These are phyloP conservation scores for Immersiporthe knoxdaviesiana DNA, from an alignment of 2,329 filamentous ascomycete genomes.

Conservation along the genomic window DNA sequence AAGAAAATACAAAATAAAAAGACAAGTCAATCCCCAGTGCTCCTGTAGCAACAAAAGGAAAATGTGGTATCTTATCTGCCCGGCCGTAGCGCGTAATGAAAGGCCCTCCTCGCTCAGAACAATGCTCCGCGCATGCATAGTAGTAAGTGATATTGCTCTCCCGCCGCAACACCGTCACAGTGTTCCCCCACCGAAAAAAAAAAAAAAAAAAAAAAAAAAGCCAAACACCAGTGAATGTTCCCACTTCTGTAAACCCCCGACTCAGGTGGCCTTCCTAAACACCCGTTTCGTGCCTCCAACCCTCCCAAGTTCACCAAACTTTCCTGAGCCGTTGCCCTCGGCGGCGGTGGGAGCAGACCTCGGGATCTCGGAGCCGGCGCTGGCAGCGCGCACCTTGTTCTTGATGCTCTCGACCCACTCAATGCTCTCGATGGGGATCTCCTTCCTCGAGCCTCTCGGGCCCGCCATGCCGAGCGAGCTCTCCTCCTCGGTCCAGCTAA, in stretches of 20 bases:
- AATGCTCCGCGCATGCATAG: neutral
- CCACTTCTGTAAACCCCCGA: neutral
- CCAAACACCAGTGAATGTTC: neutral
- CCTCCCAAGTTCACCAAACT: slow-evolving; percentile 72
- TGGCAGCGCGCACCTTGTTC: slow-evolving; percentile 74
- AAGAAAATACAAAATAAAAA: slow-evolving; percentile 11
- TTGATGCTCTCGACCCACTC: slow-evolving; percentile 85
- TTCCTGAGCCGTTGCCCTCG: slow-evolving; percentile 35
- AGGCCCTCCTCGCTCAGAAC: slow-evolving; percentile 13
- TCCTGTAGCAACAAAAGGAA: slow-evolving; percentile 16
- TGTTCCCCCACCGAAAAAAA: neutral
- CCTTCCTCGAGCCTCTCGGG: slow-evolving; percentile 65
- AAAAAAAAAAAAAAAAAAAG: too few species aligned
- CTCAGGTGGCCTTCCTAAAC: slow-evolving; percentile 53
- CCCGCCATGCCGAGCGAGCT: slow-evolving; percentile 71
- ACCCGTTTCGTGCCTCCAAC: slow-evolving; percentile 74
- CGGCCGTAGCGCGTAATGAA: slow-evolving; percentile 17
- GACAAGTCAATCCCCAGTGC: neutral
- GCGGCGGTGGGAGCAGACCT: slow-evolving; percentile 42
- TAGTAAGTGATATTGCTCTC: neutral
- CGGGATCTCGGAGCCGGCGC: slow-evolving; percentile 46
- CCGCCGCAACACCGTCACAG: neutral
- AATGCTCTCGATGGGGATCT: slow-evolving; percentile 72
- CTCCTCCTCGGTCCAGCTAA: slow-evolving; percentile 64
- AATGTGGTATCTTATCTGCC: slow-evolving; percentile 28